These are phyloP conservation scores for Wickerhamia fluorescens DNA, from an alignment of 805 yeast species.

Conservation along the genomic window DNA sequence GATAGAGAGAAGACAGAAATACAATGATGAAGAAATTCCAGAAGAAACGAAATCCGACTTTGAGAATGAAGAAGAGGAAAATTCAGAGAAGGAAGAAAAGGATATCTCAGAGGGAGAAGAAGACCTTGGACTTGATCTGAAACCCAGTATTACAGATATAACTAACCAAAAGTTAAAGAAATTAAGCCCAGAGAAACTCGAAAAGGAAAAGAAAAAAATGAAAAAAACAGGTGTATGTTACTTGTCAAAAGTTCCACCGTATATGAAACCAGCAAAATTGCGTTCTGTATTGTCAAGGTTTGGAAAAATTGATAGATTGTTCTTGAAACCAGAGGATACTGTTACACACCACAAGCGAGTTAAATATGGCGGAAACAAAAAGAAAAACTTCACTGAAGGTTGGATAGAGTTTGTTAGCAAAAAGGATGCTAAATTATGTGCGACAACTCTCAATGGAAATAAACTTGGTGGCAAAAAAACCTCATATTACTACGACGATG, in stretches of 20 bases:
- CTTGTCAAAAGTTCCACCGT: slow-evolving; percentile 86
- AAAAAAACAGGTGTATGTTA: slow-evolving; percentile 89
- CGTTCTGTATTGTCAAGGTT: slow-evolving; percentile 74
- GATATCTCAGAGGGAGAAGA: slow-evolving; percentile 3
- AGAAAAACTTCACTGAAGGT: slow-evolving; percentile 83
- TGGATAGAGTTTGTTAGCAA: slow-evolving; percentile 91
- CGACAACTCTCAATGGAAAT: slow-evolving; percentile 79
- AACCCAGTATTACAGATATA: slow-evolving; percentile 8
- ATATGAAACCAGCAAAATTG: slow-evolving; percentile 91
- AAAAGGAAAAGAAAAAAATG: slow-evolving; percentile 45
- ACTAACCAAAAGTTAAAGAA: slow-evolving; percentile 40
- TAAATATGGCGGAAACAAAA: slow-evolving; percentile 87
- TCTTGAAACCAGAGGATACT: slow-evolving; percentile 78
- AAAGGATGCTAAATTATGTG: slow-evolving; percentile 83
- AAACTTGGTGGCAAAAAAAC: slow-evolving; percentile 90
- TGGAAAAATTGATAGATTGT: slow-evolving; percentile 84
- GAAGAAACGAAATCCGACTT: slow-evolving; percentile 10
- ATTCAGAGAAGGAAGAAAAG: slow-evolving; percentile 3
- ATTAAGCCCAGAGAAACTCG: slow-evolving; percentile 50
- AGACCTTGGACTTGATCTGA: not conserved
- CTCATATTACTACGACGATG: slow-evolving; percentile 87
- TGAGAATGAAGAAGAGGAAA: slow-evolving; percentile 9
- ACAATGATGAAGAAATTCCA: slow-evolving; percentile 11
- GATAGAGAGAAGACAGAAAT: slow-evolving; percentile 13
- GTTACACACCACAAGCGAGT: slow-evolving; percentile 58